These are phyloP conservation scores for Paraphoma chrysanthemicola DNA, from an alignment of 2,329 filamentous ascomycete genomes.

Conservation along the genomic window DNA sequence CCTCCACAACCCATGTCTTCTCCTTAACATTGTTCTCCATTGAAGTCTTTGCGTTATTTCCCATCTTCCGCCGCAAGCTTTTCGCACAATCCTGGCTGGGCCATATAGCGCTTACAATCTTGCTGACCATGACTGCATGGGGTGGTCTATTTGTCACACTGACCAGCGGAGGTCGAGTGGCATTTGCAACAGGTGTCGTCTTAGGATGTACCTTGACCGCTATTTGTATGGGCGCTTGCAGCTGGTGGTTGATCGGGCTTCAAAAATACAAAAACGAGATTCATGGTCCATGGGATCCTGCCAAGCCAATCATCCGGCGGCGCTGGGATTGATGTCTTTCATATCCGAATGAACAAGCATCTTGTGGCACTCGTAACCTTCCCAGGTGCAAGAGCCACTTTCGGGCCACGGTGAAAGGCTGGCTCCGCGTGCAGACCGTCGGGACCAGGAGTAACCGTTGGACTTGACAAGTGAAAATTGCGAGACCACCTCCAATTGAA, in stretches of 20 bases:
- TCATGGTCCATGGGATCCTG: slow-evolving; percentile 96
- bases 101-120: slow-evolving; percentile 76
- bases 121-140: slow-evolving; percentile 80
- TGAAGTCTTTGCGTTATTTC: slow-evolving; percentile 95
- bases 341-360: slow-evolving; percentile 19
- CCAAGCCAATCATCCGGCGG: slow-evolving; percentile 82
- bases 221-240: slow-evolving; percentile 88
- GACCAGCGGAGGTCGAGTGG: slow-evolving; percentile 60
- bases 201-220: slow-evolving; percentile 77
- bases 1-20: slow-evolving; percentile 92
- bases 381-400: slow-evolving; percentile 37
- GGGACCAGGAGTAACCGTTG: slow-evolving; percentile 22
- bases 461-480: slow-evolving; percentile 23
- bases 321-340: slow-evolving; percentile 55
- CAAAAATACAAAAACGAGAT: slow-evolving; percentile 99
- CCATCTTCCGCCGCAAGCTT: slow-evolving; percentile 92
- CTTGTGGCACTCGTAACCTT: slow-evolving; percentile 35
- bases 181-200: slow-evolving; percentile 73
- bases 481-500: slow-evolving; percentile 42
- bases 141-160: slow-evolving; percentile 74
- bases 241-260: slow-evolving; percentile 96
- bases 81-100: slow-evolving; percentile 81
- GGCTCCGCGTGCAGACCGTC: slow-evolving; percentile 14
- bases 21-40: slow-evolving; percentile 95
- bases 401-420: slow-evolving; percentile 36